Evolutionary conservation across 768 basidiomycete species (phyloP).

Genomic region (Guyanaporus albipodus): DNA sequence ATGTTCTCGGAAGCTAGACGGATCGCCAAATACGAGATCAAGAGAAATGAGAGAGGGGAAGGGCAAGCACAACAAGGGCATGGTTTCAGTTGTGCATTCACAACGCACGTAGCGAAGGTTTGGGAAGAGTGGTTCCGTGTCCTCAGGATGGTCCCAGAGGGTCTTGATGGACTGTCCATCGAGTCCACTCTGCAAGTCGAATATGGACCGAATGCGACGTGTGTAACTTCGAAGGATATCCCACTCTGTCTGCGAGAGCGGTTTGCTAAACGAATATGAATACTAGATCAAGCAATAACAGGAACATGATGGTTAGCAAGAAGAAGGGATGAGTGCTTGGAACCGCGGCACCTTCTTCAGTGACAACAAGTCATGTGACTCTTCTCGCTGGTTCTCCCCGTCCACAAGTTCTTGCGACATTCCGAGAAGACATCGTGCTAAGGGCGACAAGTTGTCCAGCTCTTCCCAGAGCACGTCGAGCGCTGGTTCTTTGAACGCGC

Average conservation of each 20-base stretch:
- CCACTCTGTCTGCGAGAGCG: not conserved
- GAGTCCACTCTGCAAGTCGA: not conserved
- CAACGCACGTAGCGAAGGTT: not conserved
- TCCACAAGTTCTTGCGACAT: not conserved
- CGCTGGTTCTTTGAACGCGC: not conserved
- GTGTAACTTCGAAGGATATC: not conserved
- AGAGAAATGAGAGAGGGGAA: not conserved
- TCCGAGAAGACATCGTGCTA: not conserved
- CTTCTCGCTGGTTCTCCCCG: too few relatives aligned
- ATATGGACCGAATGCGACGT: not conserved
- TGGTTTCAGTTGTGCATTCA: not conserved
- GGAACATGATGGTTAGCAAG: too few relatives aligned
- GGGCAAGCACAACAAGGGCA: not conserved
- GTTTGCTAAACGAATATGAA: not conserved
- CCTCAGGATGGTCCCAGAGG: not conserved
- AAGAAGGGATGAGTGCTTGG: too few relatives aligned
- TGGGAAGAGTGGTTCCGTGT: not conserved
- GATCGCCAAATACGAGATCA: not conserved
- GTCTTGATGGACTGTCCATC: not conserved
- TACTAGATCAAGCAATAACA: too few relatives aligned
- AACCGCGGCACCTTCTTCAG: too few relatives aligned
- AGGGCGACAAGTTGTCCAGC: not conserved
- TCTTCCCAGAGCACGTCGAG: not conserved
- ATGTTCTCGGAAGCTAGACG: not conserved
- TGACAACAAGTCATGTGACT: too few relatives aligned